Evolutionary conservation across 257 asterid genomes (phyloP).

Genomic region (Gentiana dahurica): DNA sequence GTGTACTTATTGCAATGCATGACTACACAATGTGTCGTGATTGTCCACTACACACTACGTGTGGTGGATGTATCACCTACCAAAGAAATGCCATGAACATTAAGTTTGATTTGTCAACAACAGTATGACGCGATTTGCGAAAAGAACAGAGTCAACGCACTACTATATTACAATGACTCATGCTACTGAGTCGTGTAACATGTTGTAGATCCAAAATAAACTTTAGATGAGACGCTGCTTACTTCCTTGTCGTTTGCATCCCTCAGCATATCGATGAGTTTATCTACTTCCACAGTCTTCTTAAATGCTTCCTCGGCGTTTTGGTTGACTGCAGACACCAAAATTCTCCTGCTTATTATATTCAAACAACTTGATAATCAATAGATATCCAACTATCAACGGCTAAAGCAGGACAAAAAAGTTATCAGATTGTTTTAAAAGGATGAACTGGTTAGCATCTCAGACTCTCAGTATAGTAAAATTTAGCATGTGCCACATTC

Average conservation of each 20-base stretch:
- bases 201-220: not conserved
- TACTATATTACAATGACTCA: not conserved
- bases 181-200: not conserved
- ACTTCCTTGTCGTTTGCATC: constrained; percentile 83
- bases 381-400: constrained; percentile 8
- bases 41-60: too few species aligned
- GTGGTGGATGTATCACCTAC: not conserved
- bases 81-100: not conserved
- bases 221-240: constrained; percentile 12
- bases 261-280: constrained; percentile 71
- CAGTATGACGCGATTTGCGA: too few species aligned
- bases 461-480: too few species aligned
- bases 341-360: constrained; percentile 66
- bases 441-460: too few species aligned
- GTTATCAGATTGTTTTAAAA: too few species aligned
- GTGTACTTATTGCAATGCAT: not conserved
- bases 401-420: too few species aligned
- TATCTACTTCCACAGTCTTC: constrained; percentile 79
- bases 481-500: too few species aligned
- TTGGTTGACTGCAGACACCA: constrained; percentile 61
- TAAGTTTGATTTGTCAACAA: not conserved
- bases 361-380: constrained; percentile 37
- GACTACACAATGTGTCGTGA: too few species aligned
- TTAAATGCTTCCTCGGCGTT: constrained; percentile 79
- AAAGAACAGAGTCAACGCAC: not conserved